phyloP scores from a whole-genome alignment of 2,329 filamentous ascomycete species.

The Scedosporium dehoogii region DNA sequence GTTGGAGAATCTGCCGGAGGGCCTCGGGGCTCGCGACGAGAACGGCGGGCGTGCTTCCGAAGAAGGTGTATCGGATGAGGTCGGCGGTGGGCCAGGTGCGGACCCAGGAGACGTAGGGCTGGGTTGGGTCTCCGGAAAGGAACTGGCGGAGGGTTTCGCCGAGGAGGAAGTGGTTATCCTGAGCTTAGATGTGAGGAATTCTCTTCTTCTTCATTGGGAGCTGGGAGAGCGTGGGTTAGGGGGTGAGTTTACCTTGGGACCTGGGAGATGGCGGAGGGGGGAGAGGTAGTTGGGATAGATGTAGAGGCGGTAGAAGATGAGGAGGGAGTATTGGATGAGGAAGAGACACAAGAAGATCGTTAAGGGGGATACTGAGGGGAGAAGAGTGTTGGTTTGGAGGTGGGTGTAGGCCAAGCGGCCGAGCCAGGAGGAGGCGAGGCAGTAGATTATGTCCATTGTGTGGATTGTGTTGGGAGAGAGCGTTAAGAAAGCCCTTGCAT shows the following conservation, averaged over 20 bases:
- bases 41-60: constrained; percentile 17
- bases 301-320: constrained; percentile 21
- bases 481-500: too few species aligned
- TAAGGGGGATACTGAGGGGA: not conserved
- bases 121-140: constrained; percentile 16
- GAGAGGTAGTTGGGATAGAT: constrained; percentile 33
- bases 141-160: constrained; percentile 28
- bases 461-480: not conserved
- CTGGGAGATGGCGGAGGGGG: constrained; percentile 31
- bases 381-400: not conserved
- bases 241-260: constrained; percentile 25
- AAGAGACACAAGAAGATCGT: not conserved
- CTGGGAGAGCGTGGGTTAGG: too few species aligned
- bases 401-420: not conserved
- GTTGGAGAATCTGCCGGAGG: constrained; percentile 17
- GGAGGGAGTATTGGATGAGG: not conserved
- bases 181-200: not conserved
- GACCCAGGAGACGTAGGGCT: constrained; percentile 15
- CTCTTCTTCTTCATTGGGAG: too few species aligned
- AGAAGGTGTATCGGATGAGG: constrained; percentile 18
- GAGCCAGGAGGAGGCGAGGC: not conserved
- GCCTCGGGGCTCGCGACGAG: constrained; percentile 16
- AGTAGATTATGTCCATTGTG: not conserved
- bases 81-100: constrained; percentile 16
- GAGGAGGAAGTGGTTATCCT: constrained; percentile 28